Conservation (phyloP, 805 yeast species). For the Cyberlindnera euphorbiiphila region DNA sequence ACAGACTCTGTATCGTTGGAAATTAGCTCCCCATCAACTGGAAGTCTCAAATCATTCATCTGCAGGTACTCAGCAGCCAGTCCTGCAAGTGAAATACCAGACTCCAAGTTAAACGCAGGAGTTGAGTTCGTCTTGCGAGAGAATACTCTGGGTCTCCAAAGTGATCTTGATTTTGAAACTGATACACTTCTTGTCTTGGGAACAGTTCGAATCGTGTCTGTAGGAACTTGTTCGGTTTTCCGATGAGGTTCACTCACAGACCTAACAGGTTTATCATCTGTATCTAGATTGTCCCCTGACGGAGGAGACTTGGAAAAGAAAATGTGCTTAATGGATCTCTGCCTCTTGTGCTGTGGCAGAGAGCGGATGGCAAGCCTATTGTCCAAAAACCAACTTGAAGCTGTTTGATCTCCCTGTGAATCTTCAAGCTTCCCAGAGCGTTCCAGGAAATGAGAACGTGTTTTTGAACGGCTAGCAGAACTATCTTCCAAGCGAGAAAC, state of each 20-base stretch:
- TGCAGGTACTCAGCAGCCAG: constrained; percentile 19
- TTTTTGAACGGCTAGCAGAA: constrained; percentile 1
- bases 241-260: too few species aligned
- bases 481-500: constrained; percentile 1
- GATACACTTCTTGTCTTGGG: constrained; percentile 1
- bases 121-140: constrained; percentile 2
- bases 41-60: constrained; percentile 12
- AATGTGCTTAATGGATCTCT: constrained; percentile 18
- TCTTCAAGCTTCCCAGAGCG: too few species aligned
- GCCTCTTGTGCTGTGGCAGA: constrained; percentile 5
- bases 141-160: constrained; percentile 18
- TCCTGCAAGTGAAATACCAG: constrained; percentile 25
- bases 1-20: constrained; percentile 14
- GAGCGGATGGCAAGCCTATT: constrained; percentile 16
- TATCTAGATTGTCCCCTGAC: too few species aligned
- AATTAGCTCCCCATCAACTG: constrained; percentile 2
- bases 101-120: constrained; percentile 18
- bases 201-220: constrained; percentile 1
- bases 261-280: too few species aligned
- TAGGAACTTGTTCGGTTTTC: too few species aligned
- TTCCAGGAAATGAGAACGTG: constrained; percentile 7
- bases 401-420: too few species aligned
- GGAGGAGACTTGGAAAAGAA: constrained; percentile 15
- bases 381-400: constrained; percentile 9
- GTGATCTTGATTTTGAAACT: constrained; percentile 5